Evolutionary conservation across 2,329 filamentous ascomycete genomes (phyloP), one percentile per base, ranked within the genome.

Genomic region (Alternaria dauci): DNA sequence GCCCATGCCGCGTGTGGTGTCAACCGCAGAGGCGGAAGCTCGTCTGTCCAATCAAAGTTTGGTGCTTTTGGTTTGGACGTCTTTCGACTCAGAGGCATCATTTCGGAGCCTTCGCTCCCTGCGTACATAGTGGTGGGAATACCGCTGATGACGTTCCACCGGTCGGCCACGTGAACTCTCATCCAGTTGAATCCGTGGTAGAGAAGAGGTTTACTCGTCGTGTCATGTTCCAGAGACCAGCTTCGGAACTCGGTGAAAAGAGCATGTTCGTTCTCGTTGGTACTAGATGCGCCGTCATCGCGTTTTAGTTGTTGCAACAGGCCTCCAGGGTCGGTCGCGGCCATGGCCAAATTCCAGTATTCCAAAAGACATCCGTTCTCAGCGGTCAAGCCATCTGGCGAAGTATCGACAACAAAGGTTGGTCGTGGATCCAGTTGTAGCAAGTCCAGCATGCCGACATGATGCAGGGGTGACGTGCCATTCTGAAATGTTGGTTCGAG

Each of bases 101-200:
- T 48, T 3, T 50, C 47, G 26, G 41, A 14, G 7, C 16, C 38
- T 12, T 34, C 47, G 5, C 25, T 36, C 12, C 25, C 11, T 2
- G 23, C 20, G n/a, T 52, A 20, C 5, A 12, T 18, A 8, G 44
- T 47, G 5, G 34, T 34, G 5, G 42, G 25, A 2, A 38, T 26
- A 46, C 67, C 68, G 14, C 66, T 69, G 18, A 74, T 58, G 25
- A 75, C 63, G 16, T 59, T 66, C 71, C 71, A 75, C 14, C 61
- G 68, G 26, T 44, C 44, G 50, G 48, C 59, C 34, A 72, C 59
- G 9, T 59, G n/a, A 14, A 68, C 43, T 43, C 57, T 68, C 4
- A 32, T 68, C 67, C 67, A 71, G 3, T 16, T 63, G 42, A 61
- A 55, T 2, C 56, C 55, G 18, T 46, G 43, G 54, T 58, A 63